These are phyloP conservation scores for Cladosporium sp. DNA, from an alignment of 2,329 filamentous ascomycete species.

Conservation along the genomic window DNA sequence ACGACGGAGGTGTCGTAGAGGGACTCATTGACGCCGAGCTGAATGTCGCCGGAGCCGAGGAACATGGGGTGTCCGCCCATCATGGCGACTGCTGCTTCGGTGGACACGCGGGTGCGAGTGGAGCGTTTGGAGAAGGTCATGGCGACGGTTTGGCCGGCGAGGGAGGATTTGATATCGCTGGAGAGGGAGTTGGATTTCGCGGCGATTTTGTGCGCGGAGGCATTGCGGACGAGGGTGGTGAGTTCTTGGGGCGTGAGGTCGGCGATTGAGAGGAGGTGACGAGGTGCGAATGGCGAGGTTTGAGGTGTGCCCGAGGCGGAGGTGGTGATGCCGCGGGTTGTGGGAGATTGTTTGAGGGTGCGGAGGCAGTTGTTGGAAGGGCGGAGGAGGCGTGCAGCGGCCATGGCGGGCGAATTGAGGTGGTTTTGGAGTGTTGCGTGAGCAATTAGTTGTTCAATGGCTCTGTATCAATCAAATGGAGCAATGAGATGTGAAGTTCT, in stretches of 20 bases:
- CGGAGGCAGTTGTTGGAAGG: conserved; percentile 19
- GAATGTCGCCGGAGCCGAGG: conserved; percentile 90
- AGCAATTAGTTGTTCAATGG: background rate
- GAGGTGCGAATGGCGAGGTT: conserved; percentile 60
- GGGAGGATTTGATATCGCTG: conserved; percentile 53
- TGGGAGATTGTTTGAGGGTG: conserved; percentile 14
- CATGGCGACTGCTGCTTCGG: conserved; percentile 82
- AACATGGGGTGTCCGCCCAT: conserved; percentile 97
- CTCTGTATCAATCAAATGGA: background rate
- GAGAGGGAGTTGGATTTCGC: conserved; percentile 66
- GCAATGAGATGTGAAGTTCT: too few species aligned
- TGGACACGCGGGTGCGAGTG: conserved; percentile 89
- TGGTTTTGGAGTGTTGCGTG: background rate
- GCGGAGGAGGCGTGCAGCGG: conserved; percentile 21
- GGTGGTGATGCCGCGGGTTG: conserved; percentile 24
- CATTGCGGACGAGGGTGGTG: conserved; percentile 77
- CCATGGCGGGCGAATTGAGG: conserved; percentile 15
- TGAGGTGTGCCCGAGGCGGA: conserved; percentile 31
- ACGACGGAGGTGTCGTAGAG: conserved; percentile 89
- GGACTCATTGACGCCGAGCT: conserved; percentile 93
- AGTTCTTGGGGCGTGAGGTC: conserved; percentile 81
- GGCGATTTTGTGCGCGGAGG: conserved; percentile 67
- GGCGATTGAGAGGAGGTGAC: conserved; percentile 87
- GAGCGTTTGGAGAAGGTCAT: conserved; percentile 97
- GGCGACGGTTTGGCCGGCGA: conserved; percentile 78